Evolutionary conservation across 2,329 filamentous ascomycete genomes (phyloP), one percentile per base, ranked within the genome.

Genomic region (Graphium sp.): DNA sequence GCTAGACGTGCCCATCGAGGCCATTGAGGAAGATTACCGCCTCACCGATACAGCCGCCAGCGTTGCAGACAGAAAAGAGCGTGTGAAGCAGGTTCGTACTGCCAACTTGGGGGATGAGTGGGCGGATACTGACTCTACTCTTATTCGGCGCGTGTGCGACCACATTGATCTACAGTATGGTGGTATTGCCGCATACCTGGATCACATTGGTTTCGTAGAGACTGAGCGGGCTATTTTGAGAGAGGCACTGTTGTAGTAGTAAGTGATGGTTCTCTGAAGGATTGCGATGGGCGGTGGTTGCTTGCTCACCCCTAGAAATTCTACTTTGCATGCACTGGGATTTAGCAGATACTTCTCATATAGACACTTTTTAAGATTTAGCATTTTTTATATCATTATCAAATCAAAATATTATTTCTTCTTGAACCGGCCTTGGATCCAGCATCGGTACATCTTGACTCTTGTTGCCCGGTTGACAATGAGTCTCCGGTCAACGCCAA

Each of bases 381-480:
- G 22, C 28, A 13, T 22, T 30, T 18, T 32, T 31, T 16, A 33
- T 24, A 35, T 34, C 5, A 30, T 33, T 17, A 16, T 26, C 24
- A n/a, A n/a, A n/a, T n/a, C n/a, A n/a, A n/a, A 34, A 33, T 32
- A 53, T 46, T 58, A 64, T 56, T 60, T 62, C 55, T 85, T 87
- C 43, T 63, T 70, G 49, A 89, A 91, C 4, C 73, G 70, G 18
- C 79, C 82, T 52, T 91, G 82, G 48, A 91, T 70, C 84, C 89
- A 98, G 58, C 87, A 95, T 35, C 89, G 73, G 53, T 95, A 95
- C 89, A 98, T 98, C 56, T 95, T 98, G 27, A 93, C 60, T 53
- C 84, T 78, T 44, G 76, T 70, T 31, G 85, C 81, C 38, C 89
- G 72, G 49, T 98, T 98, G 32, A 98, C 83, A 31, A 98, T 64